Evolutionary conservation across 2,329 filamentous ascomycete species (phyloP).

Genomic region (Fonsecaea pedrosoi): DNA sequence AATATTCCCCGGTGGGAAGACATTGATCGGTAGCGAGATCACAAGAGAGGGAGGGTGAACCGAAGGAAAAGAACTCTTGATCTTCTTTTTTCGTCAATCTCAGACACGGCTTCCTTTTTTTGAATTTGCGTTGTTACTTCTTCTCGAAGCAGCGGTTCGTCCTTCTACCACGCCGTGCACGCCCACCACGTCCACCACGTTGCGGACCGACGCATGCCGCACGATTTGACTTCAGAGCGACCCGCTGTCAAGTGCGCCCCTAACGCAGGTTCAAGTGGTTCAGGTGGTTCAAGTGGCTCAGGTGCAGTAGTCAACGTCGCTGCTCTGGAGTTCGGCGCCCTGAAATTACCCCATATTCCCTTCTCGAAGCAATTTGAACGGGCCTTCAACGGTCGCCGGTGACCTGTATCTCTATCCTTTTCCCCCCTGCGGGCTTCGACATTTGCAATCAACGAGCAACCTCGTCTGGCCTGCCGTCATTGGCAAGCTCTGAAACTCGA

Average conservation of each 20-base stretch:
- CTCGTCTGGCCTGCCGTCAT: neutral
- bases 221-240: neutral
- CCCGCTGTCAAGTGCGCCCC: slow-evolving; percentile 19
- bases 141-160: slow-evolving; percentile 14
- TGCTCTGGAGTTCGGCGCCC: slow-evolving; percentile 12
- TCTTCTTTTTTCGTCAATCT: slow-evolving; percentile 22
- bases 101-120: slow-evolving; percentile 1
- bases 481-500: neutral
- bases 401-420: neutral
- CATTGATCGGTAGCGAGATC: slow-evolving; percentile 4
- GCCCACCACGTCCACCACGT: neutral
- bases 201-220: slow-evolving; percentile 7
- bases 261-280: slow-evolving; percentile 23
- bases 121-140: neutral
- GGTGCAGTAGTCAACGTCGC: slow-evolving; percentile 17
- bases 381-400: slow-evolving; percentile 1
- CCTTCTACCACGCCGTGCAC: neutral
- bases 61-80: slow-evolving; percentile 13
- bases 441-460: neutral
- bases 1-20: slow-evolving; percentile 20
- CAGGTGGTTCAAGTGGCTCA: neutral
- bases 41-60: slow-evolving; percentile 14
- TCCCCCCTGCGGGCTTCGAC: neutral
- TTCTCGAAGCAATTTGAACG: neutral
- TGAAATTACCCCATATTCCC: slow-evolving; percentile 15